Conservation (phyloP, 1,284 basidiomycete species). For the Stereum hirsutum region DNA sequence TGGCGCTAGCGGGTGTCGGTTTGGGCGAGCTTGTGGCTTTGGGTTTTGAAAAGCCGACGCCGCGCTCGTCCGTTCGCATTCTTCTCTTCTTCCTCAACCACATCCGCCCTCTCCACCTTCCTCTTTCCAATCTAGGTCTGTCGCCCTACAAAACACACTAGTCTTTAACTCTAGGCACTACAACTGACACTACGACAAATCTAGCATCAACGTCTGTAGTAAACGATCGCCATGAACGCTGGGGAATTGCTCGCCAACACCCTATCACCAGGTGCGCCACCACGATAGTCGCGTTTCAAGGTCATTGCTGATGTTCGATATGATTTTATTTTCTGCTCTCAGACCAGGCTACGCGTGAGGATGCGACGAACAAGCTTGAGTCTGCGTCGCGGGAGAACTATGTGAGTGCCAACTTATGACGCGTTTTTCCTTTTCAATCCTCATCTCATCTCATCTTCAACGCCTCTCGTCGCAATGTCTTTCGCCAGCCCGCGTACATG, state of each 20-base stretch:
- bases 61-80: slow-evolving; percentile 16
- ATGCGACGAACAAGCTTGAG: slow-evolving; percentile 84
- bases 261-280: slow-evolving; percentile 72
- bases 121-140: slow-evolving; percentile 8
- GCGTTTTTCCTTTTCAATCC: slow-evolving; percentile 14
- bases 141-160: too few relatives aligned
- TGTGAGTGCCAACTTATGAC: slow-evolving; percentile 35
- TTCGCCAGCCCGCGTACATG: slow-evolving; percentile 76
- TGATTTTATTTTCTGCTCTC: slow-evolving; percentile 13
- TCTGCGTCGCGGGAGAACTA: slow-evolving; percentile 80
- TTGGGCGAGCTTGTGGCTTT: too few relatives aligned
- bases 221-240: slow-evolving; percentile 62
- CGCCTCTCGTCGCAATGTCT: neutral
- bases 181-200: too few relatives aligned
- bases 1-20: too few relatives aligned
- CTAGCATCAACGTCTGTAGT: too few relatives aligned
- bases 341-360: slow-evolving; percentile 83
- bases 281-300: slow-evolving; percentile 7
- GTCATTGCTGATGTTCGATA: slow-evolving; percentile 17
- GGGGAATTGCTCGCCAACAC: slow-evolving; percentile 85
- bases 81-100: slow-evolving; percentile 12
- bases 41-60: slow-evolving; percentile 24
- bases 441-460: slow-evolving; percentile 9
- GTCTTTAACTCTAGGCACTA: too few relatives aligned
- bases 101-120: slow-evolving; percentile 4